Evolutionary conservation across 805 yeast species (phyloP).

Genomic region (Schwanniomyces sp.): DNA sequence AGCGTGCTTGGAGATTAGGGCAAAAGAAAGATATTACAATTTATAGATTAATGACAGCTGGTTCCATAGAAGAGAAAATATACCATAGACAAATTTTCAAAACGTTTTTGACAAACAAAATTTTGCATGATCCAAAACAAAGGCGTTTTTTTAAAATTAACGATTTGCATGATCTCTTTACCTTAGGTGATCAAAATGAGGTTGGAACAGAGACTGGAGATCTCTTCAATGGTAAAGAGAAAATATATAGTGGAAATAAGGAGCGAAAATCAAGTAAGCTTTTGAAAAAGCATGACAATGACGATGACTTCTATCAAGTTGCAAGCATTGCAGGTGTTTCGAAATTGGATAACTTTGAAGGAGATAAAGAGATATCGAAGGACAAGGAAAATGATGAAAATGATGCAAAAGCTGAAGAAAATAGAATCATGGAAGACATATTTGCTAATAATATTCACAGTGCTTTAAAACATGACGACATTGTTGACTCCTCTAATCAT

Average conservation of each 20-base stretch:
- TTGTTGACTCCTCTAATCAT: slow-evolving; percentile 56
- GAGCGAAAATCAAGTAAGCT: slow-evolving; percentile 32
- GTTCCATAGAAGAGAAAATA: slow-evolving; percentile 94
- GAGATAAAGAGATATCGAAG: slow-evolving; percentile 39
- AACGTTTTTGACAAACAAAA: slow-evolving; percentile 89
- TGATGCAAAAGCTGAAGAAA: slow-evolving; percentile 45
- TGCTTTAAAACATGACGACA: slow-evolving; percentile 74
- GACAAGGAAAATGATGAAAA: slow-evolving; percentile 25
- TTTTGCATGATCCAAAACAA: slow-evolving; percentile 93
- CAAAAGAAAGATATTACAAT: slow-evolving; percentile 91
- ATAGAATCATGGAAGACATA: slow-evolving; percentile 69
- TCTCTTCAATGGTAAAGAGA: slow-evolving; percentile 53
- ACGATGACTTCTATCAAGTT: slow-evolving; percentile 69
- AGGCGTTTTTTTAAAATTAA: slow-evolving; percentile 88
- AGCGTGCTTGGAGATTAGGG: slow-evolving; percentile 95
- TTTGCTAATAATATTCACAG: slow-evolving; percentile 72
- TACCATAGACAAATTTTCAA: slow-evolving; percentile 96
- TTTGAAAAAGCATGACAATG: slow-evolving; percentile 36
- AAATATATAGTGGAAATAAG: slow-evolving; percentile 29
- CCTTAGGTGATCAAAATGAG: slow-evolving; percentile 72
- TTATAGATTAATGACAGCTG: slow-evolving; percentile 89
- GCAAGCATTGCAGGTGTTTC: slow-evolving; percentile 72
- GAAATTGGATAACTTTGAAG: slow-evolving; percentile 62
- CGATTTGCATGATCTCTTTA: slow-evolving; percentile 86
- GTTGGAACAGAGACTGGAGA: slow-evolving; percentile 70